A percentile compares a stretch with the other conserved stretches of the same genome.
Conservation (phyloP, 305 asterid genomes). For the Fraxinus angustifolia region DNA sequence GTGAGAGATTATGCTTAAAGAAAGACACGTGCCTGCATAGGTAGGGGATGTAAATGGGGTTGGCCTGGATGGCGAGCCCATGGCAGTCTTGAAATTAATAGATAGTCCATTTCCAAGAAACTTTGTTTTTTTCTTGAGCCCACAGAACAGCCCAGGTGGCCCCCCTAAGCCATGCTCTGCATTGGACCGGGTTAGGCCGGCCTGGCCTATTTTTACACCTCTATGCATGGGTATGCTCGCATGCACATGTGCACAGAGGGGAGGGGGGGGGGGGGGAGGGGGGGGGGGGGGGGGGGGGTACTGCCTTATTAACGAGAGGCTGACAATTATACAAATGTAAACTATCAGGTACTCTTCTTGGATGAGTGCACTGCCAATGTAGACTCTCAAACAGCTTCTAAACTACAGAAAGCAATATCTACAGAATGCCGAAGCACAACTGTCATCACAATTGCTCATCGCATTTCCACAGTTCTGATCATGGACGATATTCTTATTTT, state of each 20-base stretch:
- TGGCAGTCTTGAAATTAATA: not conserved
- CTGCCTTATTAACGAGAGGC: not conserved
- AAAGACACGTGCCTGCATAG: not conserved
- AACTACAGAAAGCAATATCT: slow-evolving; percentile 62
- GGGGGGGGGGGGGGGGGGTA: not conserved
- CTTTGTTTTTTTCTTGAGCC: not conserved
- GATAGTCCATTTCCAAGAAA: not conserved
- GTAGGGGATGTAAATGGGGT: not conserved
- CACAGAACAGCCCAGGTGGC: not conserved
- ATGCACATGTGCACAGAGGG: not conserved
- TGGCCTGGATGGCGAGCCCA: not conserved
- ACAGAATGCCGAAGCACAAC: slow-evolving; percentile 62
- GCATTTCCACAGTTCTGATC: slow-evolving; percentile 71
- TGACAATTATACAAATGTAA: not conserved
- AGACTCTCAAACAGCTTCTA: slow-evolving; percentile 79
- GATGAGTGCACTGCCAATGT: slow-evolving; percentile 95
- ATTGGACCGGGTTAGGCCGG: not conserved
- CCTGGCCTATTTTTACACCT: not conserved
- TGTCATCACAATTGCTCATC: slow-evolving; percentile 81
- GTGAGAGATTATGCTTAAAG: not conserved
- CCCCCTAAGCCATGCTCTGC: not conserved
- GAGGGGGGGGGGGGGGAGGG: not conserved
- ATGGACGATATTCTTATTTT: slow-evolving; percentile 73
- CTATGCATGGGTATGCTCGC: not conserved
- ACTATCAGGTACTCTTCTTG: slow-evolving; percentile 70